phyloP scores from a whole-genome alignment of 805 yeast genomes.

The Pichia paraexigua region DNA sequence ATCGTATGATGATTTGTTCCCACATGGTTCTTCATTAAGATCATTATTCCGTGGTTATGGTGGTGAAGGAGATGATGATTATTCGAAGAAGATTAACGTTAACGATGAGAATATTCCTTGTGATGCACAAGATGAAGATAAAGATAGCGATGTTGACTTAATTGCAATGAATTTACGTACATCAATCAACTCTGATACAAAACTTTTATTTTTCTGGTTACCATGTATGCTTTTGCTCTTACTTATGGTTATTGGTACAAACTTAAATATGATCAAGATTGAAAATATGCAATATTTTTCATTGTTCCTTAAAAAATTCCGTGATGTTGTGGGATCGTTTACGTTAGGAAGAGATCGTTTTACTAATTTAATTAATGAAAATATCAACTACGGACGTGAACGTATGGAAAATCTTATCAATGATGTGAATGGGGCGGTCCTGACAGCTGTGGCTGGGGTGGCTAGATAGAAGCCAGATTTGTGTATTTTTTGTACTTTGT shows the following conservation, averaged over 20 bases:
- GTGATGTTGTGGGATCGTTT: constrained; percentile 39
- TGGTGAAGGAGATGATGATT: constrained; percentile 12
- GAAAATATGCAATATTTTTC: constrained; percentile 17
- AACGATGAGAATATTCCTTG: not conserved
- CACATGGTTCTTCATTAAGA: constrained; percentile 33
- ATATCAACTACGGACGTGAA: constrained; percentile 25
- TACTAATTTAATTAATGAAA: constrained; percentile 28
- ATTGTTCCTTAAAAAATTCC: constrained; percentile 31
- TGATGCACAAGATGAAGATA: not conserved
- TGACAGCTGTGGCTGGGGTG: constrained; percentile 28
- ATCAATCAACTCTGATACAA: constrained; percentile 61
- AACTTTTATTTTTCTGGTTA: constrained; percentile 86
- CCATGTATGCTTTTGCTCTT: constrained; percentile 60
- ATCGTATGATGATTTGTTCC: constrained; percentile 68
- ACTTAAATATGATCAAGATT: constrained; percentile 19
- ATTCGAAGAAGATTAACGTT: not conserved
- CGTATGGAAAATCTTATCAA: constrained; percentile 28
- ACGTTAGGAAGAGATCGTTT: constrained; percentile 41
- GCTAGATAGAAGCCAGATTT: constrained; percentile 1
- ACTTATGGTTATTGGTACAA: constrained; percentile 29
- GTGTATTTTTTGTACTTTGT: not conserved
- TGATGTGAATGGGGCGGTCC: constrained; percentile 35
- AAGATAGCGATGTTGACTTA: constrained; percentile 6
- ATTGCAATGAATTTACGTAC: constrained; percentile 30
- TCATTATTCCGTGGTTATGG: constrained; percentile 21